A percentile compares a stretch with the other conserved stretches of the same genome.
Conservation (phyloP, 1,284 basidiomycete genomes). For the Ustilago vetiveriae region DNA sequence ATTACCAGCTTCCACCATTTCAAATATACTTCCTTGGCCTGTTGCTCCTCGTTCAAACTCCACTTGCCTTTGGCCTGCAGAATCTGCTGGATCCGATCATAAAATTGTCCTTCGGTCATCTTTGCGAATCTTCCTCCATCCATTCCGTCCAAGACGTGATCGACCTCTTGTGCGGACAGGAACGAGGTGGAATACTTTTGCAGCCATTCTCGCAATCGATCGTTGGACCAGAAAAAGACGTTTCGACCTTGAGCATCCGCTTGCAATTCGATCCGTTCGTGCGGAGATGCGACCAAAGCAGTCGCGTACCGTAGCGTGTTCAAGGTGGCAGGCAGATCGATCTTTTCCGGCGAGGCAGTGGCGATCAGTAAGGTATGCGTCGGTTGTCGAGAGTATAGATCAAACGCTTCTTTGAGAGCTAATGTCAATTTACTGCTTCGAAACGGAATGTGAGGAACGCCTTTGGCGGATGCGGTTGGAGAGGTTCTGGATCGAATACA, state of each 20-base stretch:
- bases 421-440: conserved; percentile 32
- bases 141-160: background rate
- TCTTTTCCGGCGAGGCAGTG: conserved; percentile 9
- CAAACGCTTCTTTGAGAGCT: conserved; percentile 39
- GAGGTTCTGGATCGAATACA: conserved; percentile 25
- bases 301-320: conserved; percentile 32
- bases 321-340: conserved; percentile 18
- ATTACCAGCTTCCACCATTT: conserved; percentile 43
- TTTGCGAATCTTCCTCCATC: conserved; percentile 15
- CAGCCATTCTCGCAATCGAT: conserved; percentile 7
- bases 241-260: conserved; percentile 14
- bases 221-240: conserved; percentile 25
- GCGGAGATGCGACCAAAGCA: conserved; percentile 5
- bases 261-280: conserved; percentile 6
- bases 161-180: background rate
- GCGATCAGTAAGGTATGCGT: conserved; percentile 37
- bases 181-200: conserved; percentile 7
- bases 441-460: conserved; percentile 30
- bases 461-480: background rate
- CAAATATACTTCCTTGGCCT: conserved; percentile 20
- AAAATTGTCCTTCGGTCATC: conserved; percentile 19
- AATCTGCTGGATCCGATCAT: background rate
- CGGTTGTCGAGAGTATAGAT: conserved; percentile 27
- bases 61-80: no score
- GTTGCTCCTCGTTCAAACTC: background rate